Base-by-base conservation (phyloP, 2,329 filamentous ascomycete species). In the Trichoderma hamatum region DNA sequence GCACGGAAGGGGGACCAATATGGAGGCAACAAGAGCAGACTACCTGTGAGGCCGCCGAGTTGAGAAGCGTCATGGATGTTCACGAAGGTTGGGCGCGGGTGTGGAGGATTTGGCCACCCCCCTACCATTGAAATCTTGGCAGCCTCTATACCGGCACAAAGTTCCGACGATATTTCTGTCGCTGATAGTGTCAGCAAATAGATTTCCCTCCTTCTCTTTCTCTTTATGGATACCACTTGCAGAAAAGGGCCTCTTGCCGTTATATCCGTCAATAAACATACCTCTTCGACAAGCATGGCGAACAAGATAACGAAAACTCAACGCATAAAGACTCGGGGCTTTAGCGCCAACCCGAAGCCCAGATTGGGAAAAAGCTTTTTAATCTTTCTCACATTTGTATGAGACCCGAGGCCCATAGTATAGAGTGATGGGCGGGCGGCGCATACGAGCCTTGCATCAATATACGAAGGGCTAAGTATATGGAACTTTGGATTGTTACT, bases 21-120 rank as follows among this genome's bases (percentile, higher is more conserved):
- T 21, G 52, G 28, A 66, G 52, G 63, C 26, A 61, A 19, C 7
- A 28, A n/a, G 43, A 6, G 19, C 16, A 65, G 34, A 26, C 51
- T 49, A 58, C 63, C 19, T 58, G 24, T 34, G 52, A 66, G 56
- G 63, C 63, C 62, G 26, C 62, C 52, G n/a, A 58, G 52, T 32
- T 49, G 36, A 21, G 32, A 30, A 39, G 52, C 52, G 63, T 66
- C 63, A 66, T 66, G 52, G 52, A 61, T 10, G 26, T 21, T n/a
- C 32, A 19, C 16, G 10, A 34, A 64, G 39, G 52, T 34, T 34
- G 36, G 52, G 52, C 63, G 56, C 24, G 28, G 63, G 63, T 34
- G 63, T 49, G 63, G 46, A 66, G 26, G 30, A 26, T 34, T 63
- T 51, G 51, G 32, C 36, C 63, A 55, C 63, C 49, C 30, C 32